Conservation (phyloP, 2,329 filamentous ascomycete genomes). For the Stromatinia cepivora region DNA sequence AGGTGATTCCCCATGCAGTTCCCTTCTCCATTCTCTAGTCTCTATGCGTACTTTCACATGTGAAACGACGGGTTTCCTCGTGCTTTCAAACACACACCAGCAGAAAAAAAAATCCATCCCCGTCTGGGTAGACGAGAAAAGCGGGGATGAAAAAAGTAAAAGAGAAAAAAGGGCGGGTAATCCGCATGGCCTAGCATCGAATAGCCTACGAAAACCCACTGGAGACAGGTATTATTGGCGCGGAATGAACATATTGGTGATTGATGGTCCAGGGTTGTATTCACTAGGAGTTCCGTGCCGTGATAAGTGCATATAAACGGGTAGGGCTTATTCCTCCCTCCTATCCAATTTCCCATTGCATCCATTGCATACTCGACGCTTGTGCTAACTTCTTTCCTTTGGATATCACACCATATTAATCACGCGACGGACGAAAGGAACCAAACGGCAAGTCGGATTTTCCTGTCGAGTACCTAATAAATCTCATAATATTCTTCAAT, state of each 20-base stretch:
- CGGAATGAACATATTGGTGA: not conserved
- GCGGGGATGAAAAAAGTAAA: not conserved
- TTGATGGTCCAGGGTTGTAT: not conserved
- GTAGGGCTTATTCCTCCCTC: not conserved
- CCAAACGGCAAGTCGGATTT: not conserved
- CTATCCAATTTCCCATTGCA: not conserved
- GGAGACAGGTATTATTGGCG: not conserved
- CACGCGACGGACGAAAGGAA: not conserved
- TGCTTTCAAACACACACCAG: not conserved
- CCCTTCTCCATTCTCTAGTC: not conserved
- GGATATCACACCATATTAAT: not conserved
- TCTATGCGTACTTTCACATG: not conserved
- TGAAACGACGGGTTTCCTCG: not conserved
- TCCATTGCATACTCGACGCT: not conserved
- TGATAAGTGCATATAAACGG: constrained; percentile 1
- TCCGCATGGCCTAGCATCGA: not conserved
- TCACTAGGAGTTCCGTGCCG: not conserved
- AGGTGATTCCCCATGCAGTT: not conserved
- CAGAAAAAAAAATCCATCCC: not conserved
- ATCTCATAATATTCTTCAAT: not conserved
- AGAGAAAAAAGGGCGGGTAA: not conserved
- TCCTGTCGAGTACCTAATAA: not conserved
- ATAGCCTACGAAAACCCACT: not conserved
- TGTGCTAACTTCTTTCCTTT: not conserved
- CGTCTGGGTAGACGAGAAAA: not conserved